A percentile compares a stretch with the other conserved stretches of the same genome.
Conservation (phyloP, 2,329 filamentous ascomycete species). For the Apiospora pterosperma region DNA sequence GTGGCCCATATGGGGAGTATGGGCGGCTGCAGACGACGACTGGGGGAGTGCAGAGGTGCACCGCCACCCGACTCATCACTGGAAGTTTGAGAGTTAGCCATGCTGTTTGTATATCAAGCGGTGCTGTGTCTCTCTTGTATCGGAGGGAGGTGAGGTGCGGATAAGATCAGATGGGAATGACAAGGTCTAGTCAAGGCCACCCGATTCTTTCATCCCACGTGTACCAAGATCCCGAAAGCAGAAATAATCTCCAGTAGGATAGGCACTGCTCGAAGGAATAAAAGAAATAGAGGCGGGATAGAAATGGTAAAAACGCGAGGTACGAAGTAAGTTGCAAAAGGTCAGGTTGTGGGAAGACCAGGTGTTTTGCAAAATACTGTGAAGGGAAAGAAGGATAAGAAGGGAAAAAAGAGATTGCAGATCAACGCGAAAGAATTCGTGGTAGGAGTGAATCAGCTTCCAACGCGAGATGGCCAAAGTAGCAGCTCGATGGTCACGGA, state of each 20-base stretch:
- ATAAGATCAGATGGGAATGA: not conserved
- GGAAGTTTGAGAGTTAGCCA: constrained; percentile 13
- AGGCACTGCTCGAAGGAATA: not conserved
- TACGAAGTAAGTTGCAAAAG: not conserved
- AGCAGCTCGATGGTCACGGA: not conserved
- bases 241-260: not conserved
- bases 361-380: not conserved
- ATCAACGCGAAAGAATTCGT: not conserved
- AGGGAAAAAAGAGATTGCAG: not conserved
- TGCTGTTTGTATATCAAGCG: not conserved
- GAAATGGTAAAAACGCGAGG: not conserved
- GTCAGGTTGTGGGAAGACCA: not conserved
- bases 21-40: constrained; percentile 2
- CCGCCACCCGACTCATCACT: constrained; percentile 16
- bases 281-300: not conserved
- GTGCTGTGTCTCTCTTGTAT: not conserved
- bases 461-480: not conserved
- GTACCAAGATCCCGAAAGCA: not conserved
- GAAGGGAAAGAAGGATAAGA: too few relatives aligned
- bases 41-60: constrained; percentile 13
- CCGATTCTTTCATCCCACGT: not conserved
- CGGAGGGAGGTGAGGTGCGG: not conserved
- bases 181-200: not conserved
- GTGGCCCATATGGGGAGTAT: not conserved
- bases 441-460: not conserved